phyloP scores from a whole-genome alignment of 257 asterid genomes.

The Nicotiana attenuata region DNA sequence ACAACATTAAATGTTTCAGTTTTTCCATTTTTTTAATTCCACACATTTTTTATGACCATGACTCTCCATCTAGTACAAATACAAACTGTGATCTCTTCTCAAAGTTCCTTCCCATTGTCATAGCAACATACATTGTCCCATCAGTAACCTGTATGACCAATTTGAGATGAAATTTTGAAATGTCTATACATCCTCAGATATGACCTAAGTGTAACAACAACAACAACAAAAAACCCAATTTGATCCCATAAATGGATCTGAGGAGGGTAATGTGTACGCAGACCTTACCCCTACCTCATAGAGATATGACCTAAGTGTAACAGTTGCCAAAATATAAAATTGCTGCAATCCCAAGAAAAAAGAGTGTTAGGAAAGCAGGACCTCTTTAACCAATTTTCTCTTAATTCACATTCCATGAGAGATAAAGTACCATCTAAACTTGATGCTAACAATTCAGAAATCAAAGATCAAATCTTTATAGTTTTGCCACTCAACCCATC shows the following conservation, averaged over 20 bases:
- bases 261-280: no score
- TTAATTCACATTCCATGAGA: not conserved
- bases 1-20: not conserved
- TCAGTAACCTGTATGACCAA: not conserved
- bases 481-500: not conserved
- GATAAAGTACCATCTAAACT: not conserved
- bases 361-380: not conserved
- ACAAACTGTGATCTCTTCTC: not conserved
- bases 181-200: not conserved
- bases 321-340: not conserved
- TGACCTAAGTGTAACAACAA: not conserved
- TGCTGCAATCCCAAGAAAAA: not conserved
- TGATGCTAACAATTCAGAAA: not conserved
- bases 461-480: not conserved
- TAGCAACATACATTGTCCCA: not conserved
- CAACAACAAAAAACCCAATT: no score
- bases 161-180: not conserved
- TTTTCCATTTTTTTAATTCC: no score
- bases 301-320: not conserved
- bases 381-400: not conserved
- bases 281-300: no score
- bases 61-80: not conserved
- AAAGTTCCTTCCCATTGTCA: not conserved
- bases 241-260: no score
- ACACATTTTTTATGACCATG: no score